Evolutionary conservation across 176 grass and related monocot genomes (phyloP), one percentile per base, ranked within the genome.

Genomic region (Melocanna baccifera): DNA sequence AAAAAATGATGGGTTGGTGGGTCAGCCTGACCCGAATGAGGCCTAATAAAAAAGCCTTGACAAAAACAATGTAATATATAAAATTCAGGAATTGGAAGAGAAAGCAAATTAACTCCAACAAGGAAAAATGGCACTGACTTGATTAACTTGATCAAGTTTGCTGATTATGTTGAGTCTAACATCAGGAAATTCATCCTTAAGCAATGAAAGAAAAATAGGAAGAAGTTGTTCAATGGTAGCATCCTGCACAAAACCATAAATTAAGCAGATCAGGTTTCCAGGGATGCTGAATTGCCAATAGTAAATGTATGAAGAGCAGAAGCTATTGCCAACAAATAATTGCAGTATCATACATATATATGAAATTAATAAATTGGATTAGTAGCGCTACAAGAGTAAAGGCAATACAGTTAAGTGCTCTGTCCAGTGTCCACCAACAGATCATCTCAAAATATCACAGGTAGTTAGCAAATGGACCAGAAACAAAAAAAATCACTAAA

Each of bases 141-240:
- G 96, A 85, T 95, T 97, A 41, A 97, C 94, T 92, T 97, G 92
- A 88, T 97, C 94, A 30, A 98, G 93, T 86, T 98, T 98, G 81
- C 96, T 98, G 34, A 98, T 98, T 87, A 98, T 95, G 81, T 95
- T 95, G 43, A 98, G 89, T 71, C 96, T 91, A 66, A 98, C 96
- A 88, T 98, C 96, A 87, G 96, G 96, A 84, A 98, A 98, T 52
- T 98, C 96, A 67, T 95, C 96, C 83, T 98, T 93, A 15, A 98
- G 86, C 89, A 98, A 89, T 83, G 96, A 95, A 69, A 98, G 96
- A 76, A 98, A 98, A 88, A 98, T 92, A 63, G 96, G 96, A 82
- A 98, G 93, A 85, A 98, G 96, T 81, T 98, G 93, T 46, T 90
- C 90, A 70, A 95, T 85, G 9, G 94, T 97, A 67, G 94, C 91